Base-by-base conservation (phyloP, 2,329 filamentous ascomycete genomes). In the Penicillium frequentans region DNA sequence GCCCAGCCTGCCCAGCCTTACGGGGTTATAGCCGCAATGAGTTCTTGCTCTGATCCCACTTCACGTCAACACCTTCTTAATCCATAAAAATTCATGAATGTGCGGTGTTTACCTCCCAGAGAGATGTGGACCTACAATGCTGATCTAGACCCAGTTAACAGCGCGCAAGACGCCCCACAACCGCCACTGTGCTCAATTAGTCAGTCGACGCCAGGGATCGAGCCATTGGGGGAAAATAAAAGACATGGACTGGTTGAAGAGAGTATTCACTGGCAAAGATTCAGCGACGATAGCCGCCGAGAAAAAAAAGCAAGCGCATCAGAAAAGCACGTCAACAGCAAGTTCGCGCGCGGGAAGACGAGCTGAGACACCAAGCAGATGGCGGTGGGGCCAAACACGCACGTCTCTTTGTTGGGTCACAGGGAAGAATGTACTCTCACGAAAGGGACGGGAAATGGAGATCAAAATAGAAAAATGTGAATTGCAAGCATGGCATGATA, bases 301-400 rank as follows among this genome's bases (percentile, higher is more conserved):
- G 33, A 54, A 48, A n/a, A 42, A 23, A 26, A 48, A 31, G n/a
- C 21, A 48, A 48, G 24, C 52, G 24, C 13, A n/a, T 35, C 14
- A 47, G 43, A n/a, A 54, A 42, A 54, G 24, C 19, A 27, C 44
- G 48, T 9, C 23, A 45, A 5, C 39, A 54, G 14, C 43, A 31
- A 26, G 26, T 49, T 37, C 52, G 44, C 29, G 52, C 44, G 19
- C 52, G 52, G 9, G 52, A 54, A 49, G 26, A 19, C 14, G 43
- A 47, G n/a, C 42, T 54, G n/a, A 47, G 44, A n/a, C 43, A 23
- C 6, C n/a, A 26, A 7, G 31, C 19, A 21, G 29, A 54, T 21
- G 52, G 52, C 14, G 52, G 44, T 29, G 52, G 52, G 14, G 33
- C 23, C 23, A 54, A 49, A 48, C 29, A n/a, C 8, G 52, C 52